Percentiles rank a stretch among this genome's conserved stretches.
Evolutionary conservation across 2,329 filamentous ascomycete genomes (phyloP).

Genomic region (Fusarium agapanthi): DNA sequence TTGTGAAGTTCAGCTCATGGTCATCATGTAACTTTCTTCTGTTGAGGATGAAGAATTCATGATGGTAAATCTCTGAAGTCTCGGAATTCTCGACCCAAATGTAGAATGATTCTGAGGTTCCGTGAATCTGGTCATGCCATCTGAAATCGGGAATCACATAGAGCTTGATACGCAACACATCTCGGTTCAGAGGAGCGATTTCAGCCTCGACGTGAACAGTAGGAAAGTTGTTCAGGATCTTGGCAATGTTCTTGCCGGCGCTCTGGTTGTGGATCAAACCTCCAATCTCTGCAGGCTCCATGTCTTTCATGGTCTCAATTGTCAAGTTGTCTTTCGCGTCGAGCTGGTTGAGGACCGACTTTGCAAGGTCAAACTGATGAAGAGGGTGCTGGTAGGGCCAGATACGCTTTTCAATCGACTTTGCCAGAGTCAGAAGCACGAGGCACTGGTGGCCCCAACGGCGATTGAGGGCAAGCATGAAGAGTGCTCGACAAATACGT

Average conservation of each 20-base stretch:
- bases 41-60: conserved; percentile 95
- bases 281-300: conserved; percentile 92
- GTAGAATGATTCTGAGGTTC: conserved; percentile 95
- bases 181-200: conserved; percentile 93
- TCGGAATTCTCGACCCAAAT: conserved; percentile 99
- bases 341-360: conserved; percentile 82
- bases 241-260: conserved; percentile 84
- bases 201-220: conserved; percentile 91
- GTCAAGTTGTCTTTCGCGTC: conserved; percentile 81
- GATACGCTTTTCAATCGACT: conserved; percentile 94
- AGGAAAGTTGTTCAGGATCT: conserved; percentile 88
- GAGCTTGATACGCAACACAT: conserved; percentile 91
- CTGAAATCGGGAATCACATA: conserved; percentile 87
- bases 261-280: conserved; percentile 88
- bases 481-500: conserved; percentile 91
- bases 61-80: conserved; percentile 96
- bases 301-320: conserved; percentile 87
- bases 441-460: conserved; percentile 96
- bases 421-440: conserved; percentile 89
- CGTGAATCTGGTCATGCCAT: conserved; percentile 95
- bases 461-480: conserved; percentile 96
- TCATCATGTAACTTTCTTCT: conserved; percentile 90
- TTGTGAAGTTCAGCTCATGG: conserved; percentile 98
- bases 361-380: conserved; percentile 91
- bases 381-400: conserved; percentile 97